A percentile compares a stretch with the other conserved stretches of the same genome.
Conservation (phyloP, 2,329 filamentous ascomycete genomes). For the Celoporthe dispersa region DNA sequence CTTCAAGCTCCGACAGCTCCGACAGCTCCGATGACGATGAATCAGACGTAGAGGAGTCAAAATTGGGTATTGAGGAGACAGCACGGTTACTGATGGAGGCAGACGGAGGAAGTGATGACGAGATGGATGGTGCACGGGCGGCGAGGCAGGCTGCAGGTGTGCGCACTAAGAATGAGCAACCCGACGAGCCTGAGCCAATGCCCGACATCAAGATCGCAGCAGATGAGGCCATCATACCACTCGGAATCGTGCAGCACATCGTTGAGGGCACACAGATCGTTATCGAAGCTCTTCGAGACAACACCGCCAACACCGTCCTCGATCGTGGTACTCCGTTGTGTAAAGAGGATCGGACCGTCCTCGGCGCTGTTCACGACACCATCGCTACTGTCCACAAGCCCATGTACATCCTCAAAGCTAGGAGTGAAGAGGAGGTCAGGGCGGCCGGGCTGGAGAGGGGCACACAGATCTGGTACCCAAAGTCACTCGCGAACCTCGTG, state of each 20-base stretch:
- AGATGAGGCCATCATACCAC: constrained; percentile 75
- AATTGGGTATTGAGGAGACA: constrained; percentile 77
- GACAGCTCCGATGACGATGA: constrained; percentile 61
- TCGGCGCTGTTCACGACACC: constrained; percentile 84
- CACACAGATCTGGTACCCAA: constrained; percentile 77
- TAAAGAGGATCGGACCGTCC: constrained; percentile 71
- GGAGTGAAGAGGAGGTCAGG: constrained; percentile 68
- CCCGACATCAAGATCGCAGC: constrained; percentile 79
- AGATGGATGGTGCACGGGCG: constrained; percentile 58
- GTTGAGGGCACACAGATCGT: constrained; percentile 76
- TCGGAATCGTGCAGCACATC: constrained; percentile 76
- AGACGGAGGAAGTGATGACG: constrained; percentile 80
- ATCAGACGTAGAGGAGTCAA: constrained; percentile 65
- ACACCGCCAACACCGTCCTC: constrained; percentile 77
- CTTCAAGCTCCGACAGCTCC: constrained; percentile 62
- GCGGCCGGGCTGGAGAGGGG: constrained; percentile 70
- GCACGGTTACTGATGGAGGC: constrained; percentile 84
- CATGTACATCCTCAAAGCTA: constrained; percentile 81
- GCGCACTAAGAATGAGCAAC: constrained; percentile 80
- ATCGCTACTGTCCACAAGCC: constrained; percentile 86
- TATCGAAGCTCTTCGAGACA: constrained; percentile 77
- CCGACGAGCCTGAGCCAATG: constrained; percentile 67
- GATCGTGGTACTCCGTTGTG: constrained; percentile 86
- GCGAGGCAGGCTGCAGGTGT: constrained; percentile 55
- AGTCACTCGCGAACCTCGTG: constrained; percentile 78